Evolutionary conservation across 108 stramenopile genomes (phyloP).

Genomic region (Skeletonema costatum): DNA sequence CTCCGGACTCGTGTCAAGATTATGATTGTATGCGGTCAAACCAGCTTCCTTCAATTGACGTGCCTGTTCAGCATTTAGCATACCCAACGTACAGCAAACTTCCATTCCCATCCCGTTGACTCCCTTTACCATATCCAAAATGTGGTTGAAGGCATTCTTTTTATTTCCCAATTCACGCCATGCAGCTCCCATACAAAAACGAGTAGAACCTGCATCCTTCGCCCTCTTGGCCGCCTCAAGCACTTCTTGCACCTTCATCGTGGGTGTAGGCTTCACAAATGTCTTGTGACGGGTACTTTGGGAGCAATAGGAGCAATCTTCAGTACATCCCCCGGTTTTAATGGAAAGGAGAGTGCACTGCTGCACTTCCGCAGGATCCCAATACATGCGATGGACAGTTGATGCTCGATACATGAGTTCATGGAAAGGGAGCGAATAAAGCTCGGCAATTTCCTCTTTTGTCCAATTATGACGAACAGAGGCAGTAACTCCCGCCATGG

Average conservation of each 20-base stretch:
- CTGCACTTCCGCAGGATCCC: constrained; percentile 95
- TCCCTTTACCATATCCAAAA: constrained; percentile 94
- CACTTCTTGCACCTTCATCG: constrained; percentile 98
- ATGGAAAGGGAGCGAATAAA: constrained; percentile 92
- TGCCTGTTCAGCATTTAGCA: constrained; percentile 96
- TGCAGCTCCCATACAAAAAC: constrained; percentile 98
- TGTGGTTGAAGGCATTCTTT: constrained; percentile 96
- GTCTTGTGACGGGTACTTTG: constrained; percentile 96
- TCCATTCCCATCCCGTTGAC: constrained; percentile 95
- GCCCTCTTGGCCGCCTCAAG: constrained; percentile 92
- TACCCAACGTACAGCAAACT: constrained; percentile 97
- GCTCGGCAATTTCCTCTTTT: constrained; percentile 87
- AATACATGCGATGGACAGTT: constrained; percentile 97
- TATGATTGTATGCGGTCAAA: constrained; percentile 98
- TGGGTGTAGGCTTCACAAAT: constrained; percentile 97
- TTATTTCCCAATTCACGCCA: constrained; percentile 98
- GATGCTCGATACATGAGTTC: constrained; percentile 96
- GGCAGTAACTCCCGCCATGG: constrained; percentile 76
- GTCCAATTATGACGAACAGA: constrained; percentile 93
- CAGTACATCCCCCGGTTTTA: constrained; percentile 99
- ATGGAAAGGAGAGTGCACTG: constrained; percentile 96
- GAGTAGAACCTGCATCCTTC: constrained; percentile 96
- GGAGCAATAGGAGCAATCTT: constrained; percentile 97
- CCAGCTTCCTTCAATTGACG: constrained; percentile 96
- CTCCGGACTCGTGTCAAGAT: constrained; percentile 96